A percentile compares a stretch with the other conserved stretches of the same genome.
Evolutionary conservation across 164 flowering plant genomes (phyloP).

Genomic region (Amborella trichopoda): DNA sequence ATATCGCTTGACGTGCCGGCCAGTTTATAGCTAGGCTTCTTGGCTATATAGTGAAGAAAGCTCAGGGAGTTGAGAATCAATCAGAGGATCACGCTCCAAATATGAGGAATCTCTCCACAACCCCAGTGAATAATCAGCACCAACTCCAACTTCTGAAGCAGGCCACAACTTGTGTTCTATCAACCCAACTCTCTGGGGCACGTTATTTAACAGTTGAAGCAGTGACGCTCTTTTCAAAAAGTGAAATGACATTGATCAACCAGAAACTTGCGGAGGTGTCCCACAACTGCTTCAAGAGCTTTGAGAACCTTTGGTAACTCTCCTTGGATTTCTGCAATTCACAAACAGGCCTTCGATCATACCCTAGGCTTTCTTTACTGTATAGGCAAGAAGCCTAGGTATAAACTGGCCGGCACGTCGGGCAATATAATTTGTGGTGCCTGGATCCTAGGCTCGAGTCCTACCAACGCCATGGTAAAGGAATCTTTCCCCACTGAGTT

Average conservation of each 20-base stretch:
- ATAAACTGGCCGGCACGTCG: too few relatives aligned
- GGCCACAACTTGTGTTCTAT: slow-evolving; percentile 23
- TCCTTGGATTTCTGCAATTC: slow-evolving; percentile 82
- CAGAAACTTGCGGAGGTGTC: slow-evolving; percentile 84
- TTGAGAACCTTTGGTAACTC: slow-evolving; percentile 64
- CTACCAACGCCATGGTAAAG: too few relatives aligned
- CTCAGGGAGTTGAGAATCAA: slow-evolving; percentile 43
- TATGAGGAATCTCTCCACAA: slow-evolving; percentile 40
- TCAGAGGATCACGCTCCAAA: slow-evolving; percentile 49
- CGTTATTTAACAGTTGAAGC: slow-evolving; percentile 44
- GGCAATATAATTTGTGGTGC: too few relatives aligned
- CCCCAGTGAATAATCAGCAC: slow-evolving; percentile 38
- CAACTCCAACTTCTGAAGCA: slow-evolving; percentile 26
- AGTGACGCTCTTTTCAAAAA: slow-evolving; percentile 71
- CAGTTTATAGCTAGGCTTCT: too few relatives aligned
- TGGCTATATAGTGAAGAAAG: slow-evolving; percentile 44
- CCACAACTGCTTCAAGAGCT: slow-evolving; percentile 70
- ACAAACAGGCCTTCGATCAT: too few relatives aligned
- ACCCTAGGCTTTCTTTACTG: too few relatives aligned
- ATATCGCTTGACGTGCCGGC: too few relatives aligned
- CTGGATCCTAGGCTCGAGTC: too few relatives aligned
- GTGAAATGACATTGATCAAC: slow-evolving; percentile 84
- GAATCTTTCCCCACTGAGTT: too few relatives aligned
- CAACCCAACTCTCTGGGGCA: slow-evolving; percentile 32
- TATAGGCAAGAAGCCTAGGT: too few relatives aligned